These are phyloP conservation scores for Grigorovia yakushimaensis DNA, from an alignment of 805 yeast genomes.

Conservation along the genomic window DNA sequence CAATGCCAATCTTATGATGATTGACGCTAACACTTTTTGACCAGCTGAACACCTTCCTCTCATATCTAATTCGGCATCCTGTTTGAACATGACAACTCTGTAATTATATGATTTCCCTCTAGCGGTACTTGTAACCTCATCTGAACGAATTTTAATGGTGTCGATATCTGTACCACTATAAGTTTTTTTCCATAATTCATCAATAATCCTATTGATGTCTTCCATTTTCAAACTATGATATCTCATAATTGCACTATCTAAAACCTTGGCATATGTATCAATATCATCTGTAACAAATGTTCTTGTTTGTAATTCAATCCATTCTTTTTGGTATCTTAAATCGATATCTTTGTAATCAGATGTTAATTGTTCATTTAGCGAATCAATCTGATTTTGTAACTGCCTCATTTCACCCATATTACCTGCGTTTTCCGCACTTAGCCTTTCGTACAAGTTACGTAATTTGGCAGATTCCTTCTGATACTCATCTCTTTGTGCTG, in stretches of 20 bases:
- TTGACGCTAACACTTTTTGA: conserved; percentile 87
- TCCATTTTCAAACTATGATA: conserved; percentile 87
- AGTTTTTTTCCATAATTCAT: conserved; percentile 88
- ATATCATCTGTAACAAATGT: conserved; percentile 72
- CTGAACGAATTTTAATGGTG: conserved; percentile 76
- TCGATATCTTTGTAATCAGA: conserved; percentile 68
- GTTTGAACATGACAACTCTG: conserved; percentile 90
- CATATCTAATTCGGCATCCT: conserved; percentile 90
- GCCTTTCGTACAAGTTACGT: conserved; percentile 37
- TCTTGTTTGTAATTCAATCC: conserved; percentile 69
- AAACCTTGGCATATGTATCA: conserved; percentile 68
- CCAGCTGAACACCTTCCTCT: conserved; percentile 98
- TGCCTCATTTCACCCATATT: conserved; percentile 82
- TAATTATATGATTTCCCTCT: conserved; percentile 72
- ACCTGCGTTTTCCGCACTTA: conserved; percentile 62
- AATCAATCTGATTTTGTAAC: conserved; percentile 57
- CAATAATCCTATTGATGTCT: conserved; percentile 78
- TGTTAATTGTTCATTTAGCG: conserved; percentile 47
- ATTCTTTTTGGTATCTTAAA: conserved; percentile 51
- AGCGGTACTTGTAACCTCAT: conserved; percentile 36
- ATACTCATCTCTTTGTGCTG: conserved; percentile 48
- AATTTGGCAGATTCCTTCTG: conserved; percentile 47
- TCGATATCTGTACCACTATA: conserved; percentile 95
- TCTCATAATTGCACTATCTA: conserved; percentile 89
- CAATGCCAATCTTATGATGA: conserved; percentile 79